Base-by-base conservation (phyloP, 352 stramenopile species). In the Phytophthora constricta region DNA sequence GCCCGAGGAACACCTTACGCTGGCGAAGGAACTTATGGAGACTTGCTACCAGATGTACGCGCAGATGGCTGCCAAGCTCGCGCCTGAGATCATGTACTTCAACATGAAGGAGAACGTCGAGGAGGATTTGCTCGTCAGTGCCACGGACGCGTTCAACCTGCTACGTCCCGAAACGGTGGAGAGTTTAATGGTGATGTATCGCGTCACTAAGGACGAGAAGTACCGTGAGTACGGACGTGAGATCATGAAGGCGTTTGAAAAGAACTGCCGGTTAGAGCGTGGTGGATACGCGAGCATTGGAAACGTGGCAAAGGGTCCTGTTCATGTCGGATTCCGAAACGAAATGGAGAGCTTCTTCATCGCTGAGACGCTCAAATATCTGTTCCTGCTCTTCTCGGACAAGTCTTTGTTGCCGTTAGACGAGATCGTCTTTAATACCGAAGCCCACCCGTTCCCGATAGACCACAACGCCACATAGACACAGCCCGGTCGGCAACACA, bases 281-380 rank as follows among this genome's bases (percentile, higher is more conserved):
- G 84, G 84, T 26, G 86, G 86, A 17, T 94, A 94, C 54, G 70
- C 78, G 25, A 92, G 77, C 22, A 77, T 92, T 52, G 58, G 54
- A 17, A 86, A 91, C 34, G 82, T 94, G 42, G 68, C 82, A 22
- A 79, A 68, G n/a, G 74, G 73, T 1, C 71, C 80, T 5, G 58
- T 76, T 31, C 63, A 71, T 27, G 64, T 73, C 57, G 65, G 74
- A 23, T 91, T 86, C 25, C 75, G 81, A 9, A 74, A 87, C 75
- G 84, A 90, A 58, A 97, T 97, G 89, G 89, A 97, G 62, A 97
- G 87, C 31, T 98, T 96, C 68, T 98, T 98, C 68, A 74, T 97
- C 58, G 90, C 88, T 25, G 92, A 98, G 82, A 98, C 93, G 62
- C 84, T 98, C 70, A 98, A 98, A 81, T 98, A 98, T 74, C 76